Evolutionary conservation across 2,329 filamentous ascomycete species (phyloP), one percentile per base, ranked within the genome.

Genomic region (Venturia nashicola): DNA sequence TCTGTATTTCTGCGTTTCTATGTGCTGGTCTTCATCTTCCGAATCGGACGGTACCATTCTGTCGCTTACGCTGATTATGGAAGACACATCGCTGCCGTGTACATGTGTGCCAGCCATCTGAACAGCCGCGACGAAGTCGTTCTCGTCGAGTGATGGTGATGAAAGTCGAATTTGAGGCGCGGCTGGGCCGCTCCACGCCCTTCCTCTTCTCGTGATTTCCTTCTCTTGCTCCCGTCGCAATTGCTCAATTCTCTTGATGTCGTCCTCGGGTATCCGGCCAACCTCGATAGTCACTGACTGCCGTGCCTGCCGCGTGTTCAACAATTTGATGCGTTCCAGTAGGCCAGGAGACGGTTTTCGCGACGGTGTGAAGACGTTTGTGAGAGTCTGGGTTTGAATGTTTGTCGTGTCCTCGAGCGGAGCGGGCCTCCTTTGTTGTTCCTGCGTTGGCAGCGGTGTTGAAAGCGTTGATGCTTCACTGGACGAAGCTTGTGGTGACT

Each of bases 1-100:
- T 55, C 85, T 83, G 72, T 90, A 91, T 74, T 91, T 90, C 71
- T 88, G 82, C 64, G 83, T 86, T 75, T 91, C 88, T 81, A 88
- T 86, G 68, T 82, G 82, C 73, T 85, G 46, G 61, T 72, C 65
- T 76, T 75, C 69, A 72, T 77, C 73, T 80, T 86, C 76, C 8
- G 74, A 76, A 67, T 79, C 78, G 39, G 76, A 77, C n/a, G 79
- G 76, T 61, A 78, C 75, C 63, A 85, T 77, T 67, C 79, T 78
- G 69, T 81, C 78, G 72, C 83, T 82, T 72, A 83, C 80, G 71
- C 76, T 78, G 62, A 79, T 73, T 69, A 79, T 73, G 67, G 76
- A 78, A 65, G 76, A 78, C 63, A 72, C 72, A 68, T 80, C 77
- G 72, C 77, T 79, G 68, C 77, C 77, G 63, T 75, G 70, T 67